These are phyloP conservation scores for Lodderomyces jiufengensis DNA, from an alignment of 1,139 yeast species.

Conservation along the genomic window DNA sequence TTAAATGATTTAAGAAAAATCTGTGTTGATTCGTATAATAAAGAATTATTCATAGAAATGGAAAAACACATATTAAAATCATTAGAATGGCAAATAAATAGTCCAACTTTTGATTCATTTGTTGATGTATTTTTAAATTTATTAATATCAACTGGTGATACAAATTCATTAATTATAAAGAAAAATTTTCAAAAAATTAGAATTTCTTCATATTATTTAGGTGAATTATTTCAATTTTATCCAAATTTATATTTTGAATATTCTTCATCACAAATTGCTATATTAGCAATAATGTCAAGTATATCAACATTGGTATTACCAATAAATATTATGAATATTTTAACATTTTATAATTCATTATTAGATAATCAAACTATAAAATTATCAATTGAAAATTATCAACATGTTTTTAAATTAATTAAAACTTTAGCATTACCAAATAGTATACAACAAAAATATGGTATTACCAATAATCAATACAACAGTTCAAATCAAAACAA, in stretches of 20 bases:
- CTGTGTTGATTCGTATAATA: slow-evolving; percentile 62
- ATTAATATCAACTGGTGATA: slow-evolving; percentile 16
- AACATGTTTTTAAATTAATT: slow-evolving; percentile 12
- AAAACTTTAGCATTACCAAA: slow-evolving; percentile 3
- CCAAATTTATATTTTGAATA: slow-evolving; percentile 55
- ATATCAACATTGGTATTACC: slow-evolving; percentile 28
- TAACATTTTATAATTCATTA: slow-evolving; percentile 21
- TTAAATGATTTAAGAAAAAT: slow-evolving; percentile 52
- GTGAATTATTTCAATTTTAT: slow-evolving; percentile 64
- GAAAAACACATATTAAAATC: slow-evolving; percentile 63
- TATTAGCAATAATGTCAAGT: slow-evolving; percentile 42
- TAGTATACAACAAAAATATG: slow-evolving; percentile 4
- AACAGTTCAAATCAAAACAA: too few species aligned
- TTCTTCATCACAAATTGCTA: slow-evolving; percentile 53
- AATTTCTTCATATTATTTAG: slow-evolving; percentile 54
- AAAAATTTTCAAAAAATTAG: slow-evolving; percentile 43
- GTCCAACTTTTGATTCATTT: slow-evolving; percentile 60
- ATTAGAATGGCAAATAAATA: slow-evolving; percentile 52
- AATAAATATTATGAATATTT: slow-evolving; percentile 21
- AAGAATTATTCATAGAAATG: slow-evolving; percentile 60
- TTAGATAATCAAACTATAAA: slow-evolving; percentile 15
- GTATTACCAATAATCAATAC: not conserved
- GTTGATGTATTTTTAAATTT: slow-evolving; percentile 49
- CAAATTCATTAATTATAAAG: slow-evolving; percentile 23
- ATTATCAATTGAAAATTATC: slow-evolving; percentile 3